These are phyloP conservation scores for Magnolia changhungtana DNA, from an alignment of 164 flowering plant genomes.

Conservation along the genomic window DNA sequence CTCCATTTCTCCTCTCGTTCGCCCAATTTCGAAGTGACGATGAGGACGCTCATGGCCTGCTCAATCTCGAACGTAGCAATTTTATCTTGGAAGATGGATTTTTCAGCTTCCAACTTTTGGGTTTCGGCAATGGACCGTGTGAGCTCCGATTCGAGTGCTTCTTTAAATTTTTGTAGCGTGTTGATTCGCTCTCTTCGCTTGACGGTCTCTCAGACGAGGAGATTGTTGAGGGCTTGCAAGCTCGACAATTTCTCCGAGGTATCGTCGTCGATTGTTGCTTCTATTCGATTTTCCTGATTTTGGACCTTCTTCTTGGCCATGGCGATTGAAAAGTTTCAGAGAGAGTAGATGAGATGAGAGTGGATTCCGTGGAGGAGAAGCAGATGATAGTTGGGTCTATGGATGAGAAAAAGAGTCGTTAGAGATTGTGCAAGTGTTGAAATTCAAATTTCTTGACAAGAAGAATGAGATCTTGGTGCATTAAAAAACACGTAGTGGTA, in stretches of 20 bases:
- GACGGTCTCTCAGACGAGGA: slow-evolving; percentile 52
- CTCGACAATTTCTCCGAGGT: slow-evolving; percentile 39
- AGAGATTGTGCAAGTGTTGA: no score
- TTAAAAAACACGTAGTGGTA: no score
- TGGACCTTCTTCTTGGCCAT: slow-evolving; percentile 13
- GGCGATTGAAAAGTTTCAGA: neutral
- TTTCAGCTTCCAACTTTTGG: slow-evolving; percentile 27
- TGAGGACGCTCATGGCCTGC: neutral
- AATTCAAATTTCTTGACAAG: neutral
- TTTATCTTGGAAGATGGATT: slow-evolving; percentile 14
- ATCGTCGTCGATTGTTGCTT: slow-evolving; percentile 8
- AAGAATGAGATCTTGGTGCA: no score
- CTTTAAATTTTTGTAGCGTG: slow-evolving; percentile 30
- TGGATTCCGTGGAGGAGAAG: neutral
- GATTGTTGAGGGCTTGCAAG: slow-evolving; percentile 55
- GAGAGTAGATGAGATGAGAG: neutral
- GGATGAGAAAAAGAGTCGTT: neutral
- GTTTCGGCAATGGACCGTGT: slow-evolving; percentile 23
- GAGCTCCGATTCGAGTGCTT: slow-evolving; percentile 41
- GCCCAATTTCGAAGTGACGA: neutral
- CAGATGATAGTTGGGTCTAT: no score
- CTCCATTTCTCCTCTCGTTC: neutral
- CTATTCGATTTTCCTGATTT: neutral
- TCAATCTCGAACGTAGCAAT: slow-evolving; percentile 4
- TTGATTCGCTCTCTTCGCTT: slow-evolving; percentile 55